These are phyloP conservation scores for Kokia cookei DNA, from an alignment of 441 rosid species.

Conservation along the genomic window DNA sequence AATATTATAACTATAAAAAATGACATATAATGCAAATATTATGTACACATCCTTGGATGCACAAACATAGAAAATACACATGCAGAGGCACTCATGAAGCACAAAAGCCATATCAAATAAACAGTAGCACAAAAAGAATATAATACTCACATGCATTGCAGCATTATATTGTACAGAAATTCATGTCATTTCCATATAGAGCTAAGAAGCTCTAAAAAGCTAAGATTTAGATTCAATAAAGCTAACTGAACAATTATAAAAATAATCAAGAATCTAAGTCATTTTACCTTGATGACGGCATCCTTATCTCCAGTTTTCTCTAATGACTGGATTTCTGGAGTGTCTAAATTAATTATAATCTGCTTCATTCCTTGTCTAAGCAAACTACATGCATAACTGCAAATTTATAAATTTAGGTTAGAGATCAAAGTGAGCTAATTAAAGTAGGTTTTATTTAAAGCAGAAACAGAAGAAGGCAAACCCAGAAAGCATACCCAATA, in stretches of 20 bases:
- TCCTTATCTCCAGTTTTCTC: slow-evolving; percentile 53
- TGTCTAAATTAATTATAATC: slow-evolving; percentile 54
- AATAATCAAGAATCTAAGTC: background rate
- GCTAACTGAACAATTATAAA: background rate
- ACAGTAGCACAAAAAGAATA: background rate
- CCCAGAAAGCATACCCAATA: slow-evolving; percentile 48
- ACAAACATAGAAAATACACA: background rate
- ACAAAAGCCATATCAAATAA: background rate
- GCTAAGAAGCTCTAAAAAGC: background rate
- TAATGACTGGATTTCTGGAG: slow-evolving; percentile 41
- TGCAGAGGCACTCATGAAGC: background rate
- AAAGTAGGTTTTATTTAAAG: background rate
- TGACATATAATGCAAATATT: background rate
- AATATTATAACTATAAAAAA: background rate
- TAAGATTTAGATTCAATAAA: background rate
- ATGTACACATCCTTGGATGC: background rate
- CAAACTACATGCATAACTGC: slow-evolving; percentile 72
- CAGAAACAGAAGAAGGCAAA: slow-evolving; percentile 18
- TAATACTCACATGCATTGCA: background rate
- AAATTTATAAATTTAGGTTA: slow-evolving; percentile 20
- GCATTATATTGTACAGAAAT: background rate
- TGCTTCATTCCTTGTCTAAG: slow-evolving; percentile 75
- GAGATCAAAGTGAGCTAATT: slow-evolving; percentile 11
- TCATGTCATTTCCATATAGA: background rate
- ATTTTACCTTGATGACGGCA: slow-evolving; percentile 37